Conservation (phyloP, 129 eudicot species). For the Flaveria trinervia region DNA sequence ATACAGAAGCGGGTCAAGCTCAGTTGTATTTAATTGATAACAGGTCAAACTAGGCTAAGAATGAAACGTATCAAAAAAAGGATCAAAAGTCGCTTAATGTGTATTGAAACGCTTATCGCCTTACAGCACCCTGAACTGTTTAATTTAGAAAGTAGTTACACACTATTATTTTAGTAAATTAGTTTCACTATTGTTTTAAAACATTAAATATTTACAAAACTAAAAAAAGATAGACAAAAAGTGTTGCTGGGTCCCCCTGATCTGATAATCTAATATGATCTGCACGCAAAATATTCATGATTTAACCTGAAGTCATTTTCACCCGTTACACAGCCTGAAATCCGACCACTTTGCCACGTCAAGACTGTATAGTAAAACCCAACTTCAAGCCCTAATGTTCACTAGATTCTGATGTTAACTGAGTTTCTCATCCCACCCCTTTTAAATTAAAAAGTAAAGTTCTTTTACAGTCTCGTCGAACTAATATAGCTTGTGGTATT, state of each 20-base stretch:
- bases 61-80: not conserved
- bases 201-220: not conserved
- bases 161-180: not conserved
- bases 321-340: not conserved
- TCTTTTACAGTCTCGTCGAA: conserved; percentile 15
- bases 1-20: not conserved
- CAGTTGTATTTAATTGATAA: not conserved
- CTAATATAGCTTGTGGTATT: not conserved
- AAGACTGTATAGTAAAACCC: conserved; percentile 5
- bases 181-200: not conserved
- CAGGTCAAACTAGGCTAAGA: not conserved
- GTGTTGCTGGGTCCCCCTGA: not conserved
- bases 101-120: not conserved
- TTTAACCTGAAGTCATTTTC: no score
- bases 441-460: not conserved
- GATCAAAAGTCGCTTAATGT: not conserved
- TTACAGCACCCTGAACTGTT: not conserved
- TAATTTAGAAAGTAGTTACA: not conserved
- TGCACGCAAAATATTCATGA: not conserved
- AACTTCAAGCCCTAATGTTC: not conserved
- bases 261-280: not conserved
- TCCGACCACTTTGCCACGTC: not conserved
- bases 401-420: conserved; percentile 8
- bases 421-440: conserved; percentile 9
- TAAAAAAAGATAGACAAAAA: not conserved